Evolutionary conservation across 176 grass and related monocot species (phyloP).

Genomic region (Oryza nivara): DNA sequence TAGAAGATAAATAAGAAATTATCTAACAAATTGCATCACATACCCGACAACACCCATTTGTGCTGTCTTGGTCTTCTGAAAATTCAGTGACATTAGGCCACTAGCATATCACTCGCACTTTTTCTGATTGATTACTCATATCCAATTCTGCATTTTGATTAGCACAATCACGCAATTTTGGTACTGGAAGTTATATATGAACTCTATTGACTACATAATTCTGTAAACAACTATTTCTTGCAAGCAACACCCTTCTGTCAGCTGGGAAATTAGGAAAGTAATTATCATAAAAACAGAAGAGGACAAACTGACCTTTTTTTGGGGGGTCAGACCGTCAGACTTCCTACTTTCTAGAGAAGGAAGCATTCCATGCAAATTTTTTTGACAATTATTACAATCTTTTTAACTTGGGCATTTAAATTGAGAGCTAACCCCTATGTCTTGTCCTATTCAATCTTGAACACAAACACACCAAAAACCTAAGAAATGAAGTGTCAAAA

Average conservation of each 20-base stretch:
- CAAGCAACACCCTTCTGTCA: background rate
- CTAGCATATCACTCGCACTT: background rate
- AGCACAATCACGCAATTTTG: background rate
- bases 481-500: too few relatives aligned
- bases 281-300: background rate
- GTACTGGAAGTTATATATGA: background rate
- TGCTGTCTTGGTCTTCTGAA: too few relatives aligned
- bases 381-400: background rate
- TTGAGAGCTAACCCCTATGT: too few relatives aligned
- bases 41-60: too few relatives aligned
- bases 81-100: too few relatives aligned
- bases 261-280: background rate
- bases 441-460: too few relatives aligned
- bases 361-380: too few relatives aligned
- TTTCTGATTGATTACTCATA: background rate
- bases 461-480: too few relatives aligned
- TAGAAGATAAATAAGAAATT: background rate
- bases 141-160: background rate
- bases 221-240: background rate
- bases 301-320: too few relatives aligned
- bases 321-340: too few relatives aligned
- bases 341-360: too few relatives aligned
- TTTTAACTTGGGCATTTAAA: background rate
- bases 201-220: background rate
- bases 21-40: background rate